Evolutionary conservation across 345 rosid genomes (phyloP), one percentile per base, ranked within the genome.

Genomic region (Arabidopsis arenosa): DNA sequence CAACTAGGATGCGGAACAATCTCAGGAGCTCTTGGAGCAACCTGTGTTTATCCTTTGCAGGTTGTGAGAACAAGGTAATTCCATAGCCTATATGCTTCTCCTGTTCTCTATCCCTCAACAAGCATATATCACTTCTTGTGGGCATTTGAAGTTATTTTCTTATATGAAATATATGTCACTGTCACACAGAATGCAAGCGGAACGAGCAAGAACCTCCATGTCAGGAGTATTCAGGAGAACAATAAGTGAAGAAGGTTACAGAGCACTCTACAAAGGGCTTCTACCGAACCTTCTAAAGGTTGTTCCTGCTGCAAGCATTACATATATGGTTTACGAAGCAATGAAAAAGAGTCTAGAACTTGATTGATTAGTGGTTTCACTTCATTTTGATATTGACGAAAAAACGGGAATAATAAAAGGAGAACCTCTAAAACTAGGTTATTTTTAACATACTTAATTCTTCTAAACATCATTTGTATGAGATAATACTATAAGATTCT

Each of bases 41-140:
- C 96, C 26, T 88, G 97, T 74, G 97, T 93, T 41, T 93, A 93
- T 80, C 98, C 98, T 28, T 86, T 93, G 83, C 98, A 90, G 82
- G 96, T 93, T 72, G 85, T 93, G 15, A 84, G 98, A 81, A 93
- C 98, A 73, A 90, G 97, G 97, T 93, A 80, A 68, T 8, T 44
- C 17, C 18, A 30, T 28, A 14, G 33, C 40, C 9, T 49, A 39
- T 63, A 11, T 72, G 12, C 17, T 17, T 72, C 41, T 36, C 51
- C 26, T 4, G 7, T 11, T 57, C 67, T 8, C n/a, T 52, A 45
- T 13, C 52, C n/a, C 17, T 35, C 26, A 23, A 54, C 49, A 37
- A 48, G 33, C 57, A 36, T 15, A 10, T 15, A 41, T 52, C 39
- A 44, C 17, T 32, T 32, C n/a, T 47, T 28, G 40, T 35, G 45